Evolutionary conservation across 2,329 filamentous ascomycete species (phyloP), one percentile per base, ranked within the genome.

Genomic region (Camillea tinctor): DNA sequence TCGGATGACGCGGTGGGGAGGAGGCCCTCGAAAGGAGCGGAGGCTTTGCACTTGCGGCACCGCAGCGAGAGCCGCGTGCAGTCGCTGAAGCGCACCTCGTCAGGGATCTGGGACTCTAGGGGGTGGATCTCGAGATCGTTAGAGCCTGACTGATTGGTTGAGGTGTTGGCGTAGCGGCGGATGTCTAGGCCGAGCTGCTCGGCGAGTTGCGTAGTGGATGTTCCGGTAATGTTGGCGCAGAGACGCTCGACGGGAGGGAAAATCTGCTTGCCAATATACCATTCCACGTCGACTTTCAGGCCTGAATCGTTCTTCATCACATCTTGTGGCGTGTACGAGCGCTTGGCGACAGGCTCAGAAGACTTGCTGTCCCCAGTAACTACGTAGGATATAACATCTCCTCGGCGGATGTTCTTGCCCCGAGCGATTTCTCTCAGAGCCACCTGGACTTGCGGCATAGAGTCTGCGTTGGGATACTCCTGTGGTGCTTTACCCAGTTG

Each of bases 191-290:
- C 95, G 15, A 99, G 86, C 73, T 95, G 96, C 73, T 97, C 93
- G 1, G 95, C 95, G 9, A 99, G 84, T 65, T 93, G 88, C 1
- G 92, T 87, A 7, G 94, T 90, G 64, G 97, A 96, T 1, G 95
- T 99, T 60, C 95, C 95, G 15, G 87, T 86, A 70, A 99, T 97
- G 61, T 96, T 97, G 62, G 94, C 95, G 74, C 95, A 99, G 21
- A 99, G 88, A 83, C 95, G 92, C 79, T 99, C 95, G 23, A 99
- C 95, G 0, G 95, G 95, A 11, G 95, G 95, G 77, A 99, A 92
- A 60, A 99, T 97, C 76, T 99, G 95, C 80, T 99, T 99, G 80
- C 92, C 90, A 48, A 99, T 86, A 75, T 99, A 99, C 85, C 93
- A 98, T 73, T 99, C 95, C n/a, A 97, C 85, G 71, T 99, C 95